Evolutionary conservation across 257 asterid genomes (phyloP), one percentile per base, ranked within the genome.

Genomic region (Jacaranda mimosifolia): DNA sequence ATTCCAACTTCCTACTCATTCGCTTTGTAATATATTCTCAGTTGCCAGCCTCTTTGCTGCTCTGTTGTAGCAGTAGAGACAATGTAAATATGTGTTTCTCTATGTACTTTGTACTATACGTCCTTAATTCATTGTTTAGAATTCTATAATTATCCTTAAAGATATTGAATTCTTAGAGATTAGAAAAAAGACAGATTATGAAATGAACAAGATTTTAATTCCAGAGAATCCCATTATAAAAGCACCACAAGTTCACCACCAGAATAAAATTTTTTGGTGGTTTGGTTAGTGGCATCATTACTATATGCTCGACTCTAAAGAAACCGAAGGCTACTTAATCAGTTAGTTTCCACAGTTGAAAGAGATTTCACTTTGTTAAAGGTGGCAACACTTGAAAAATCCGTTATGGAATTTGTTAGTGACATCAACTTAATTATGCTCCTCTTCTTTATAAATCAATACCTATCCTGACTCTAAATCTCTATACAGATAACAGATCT

Each of bases 341-440:
- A 75, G 49, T 71, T 56, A 63, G 63, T 68, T 53, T 60, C 78
- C 78, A 72, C 9, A 72, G 68, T 42, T 72, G 68, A 77, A 36
- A 77, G n/a, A 26, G 40, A 11, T 70, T 64, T 71, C 83, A 79
- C 65, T 74, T 80, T 58, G 74, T 38, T 80, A 74, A 68, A 67
- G 68, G 45, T 59, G 12, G 18, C 69, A 38, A 38, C 57, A 70
- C 70, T 79, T 32, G 7, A 36, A 21, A n/a, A 36, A 72, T 65
- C 83, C 69, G 79, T 79, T 79, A 65, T 65, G 48, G 7, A 8
- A 68, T 68, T 48, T 74, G 64, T 74, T 43, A 63, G 78, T 52
- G 66, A 67, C 77, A 74, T 68, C 68, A 79, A 10, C 75, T 79
- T 64, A 45, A 65, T 39, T 72, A 46, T 9, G 68, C 67, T 70